Conservation (phyloP, 2,329 filamentous ascomycete genomes). For the Myriosclerotinia curreyana region DNA sequence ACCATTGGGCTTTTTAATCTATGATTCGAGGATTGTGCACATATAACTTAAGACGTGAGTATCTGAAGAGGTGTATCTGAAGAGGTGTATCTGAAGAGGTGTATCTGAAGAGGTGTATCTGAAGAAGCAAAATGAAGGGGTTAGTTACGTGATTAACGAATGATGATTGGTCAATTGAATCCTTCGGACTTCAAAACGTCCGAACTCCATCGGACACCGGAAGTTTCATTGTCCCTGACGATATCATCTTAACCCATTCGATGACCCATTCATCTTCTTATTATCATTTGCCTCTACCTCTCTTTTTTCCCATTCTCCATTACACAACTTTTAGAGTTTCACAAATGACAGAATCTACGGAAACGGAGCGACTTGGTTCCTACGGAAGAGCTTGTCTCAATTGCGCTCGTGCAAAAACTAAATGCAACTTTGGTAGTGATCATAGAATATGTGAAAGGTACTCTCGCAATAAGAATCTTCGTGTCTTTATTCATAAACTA, state of each 20-base stretch:
- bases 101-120: too few species aligned
- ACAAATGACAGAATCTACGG: conserved; percentile 6
- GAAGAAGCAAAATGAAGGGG: too few species aligned
- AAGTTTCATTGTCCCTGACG: neutral
- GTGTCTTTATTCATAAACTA: neutral
- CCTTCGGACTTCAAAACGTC: neutral
- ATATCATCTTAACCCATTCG: neutral
- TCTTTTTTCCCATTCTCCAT: neutral
- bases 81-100: too few species aligned
- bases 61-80: too few species aligned
- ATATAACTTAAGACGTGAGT: too few species aligned
- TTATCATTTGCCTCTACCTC: neutral
- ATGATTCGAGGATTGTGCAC: too few species aligned
- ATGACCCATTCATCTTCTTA: neutral
- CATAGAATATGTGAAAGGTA: conserved; percentile 17
- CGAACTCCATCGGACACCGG: conserved; percentile 7
- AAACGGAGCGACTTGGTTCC: conserved; percentile 11
- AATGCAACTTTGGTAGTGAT: conserved; percentile 16
- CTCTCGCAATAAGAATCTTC: neutral
- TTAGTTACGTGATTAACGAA: neutral
- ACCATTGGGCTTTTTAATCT: neutral
- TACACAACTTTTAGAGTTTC: neutral
- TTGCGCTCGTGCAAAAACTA: conserved; percentile 16
- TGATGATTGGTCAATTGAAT: neutral
- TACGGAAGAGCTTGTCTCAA: conserved; percentile 16